Evolutionary conservation across 1,284 basidiomycete genomes (phyloP), one percentile per base, ranked within the genome.

Genomic region (Sporisorium graminicola): DNA sequence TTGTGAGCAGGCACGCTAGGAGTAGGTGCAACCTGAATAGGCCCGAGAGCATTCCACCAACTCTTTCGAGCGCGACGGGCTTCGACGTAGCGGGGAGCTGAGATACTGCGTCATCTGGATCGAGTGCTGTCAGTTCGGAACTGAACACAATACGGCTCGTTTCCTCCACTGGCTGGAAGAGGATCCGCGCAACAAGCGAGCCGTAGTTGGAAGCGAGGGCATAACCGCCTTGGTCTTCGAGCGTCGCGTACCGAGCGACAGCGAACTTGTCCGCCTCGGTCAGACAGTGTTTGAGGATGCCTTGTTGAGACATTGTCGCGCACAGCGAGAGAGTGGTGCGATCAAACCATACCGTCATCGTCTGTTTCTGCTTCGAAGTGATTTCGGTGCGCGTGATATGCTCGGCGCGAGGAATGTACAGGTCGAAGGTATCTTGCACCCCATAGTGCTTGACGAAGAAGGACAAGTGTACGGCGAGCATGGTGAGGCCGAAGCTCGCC

Each of bases 241-340:
- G 70, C 4, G 66, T 58, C 13, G 81, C 78, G 49, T 81, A 65
- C 14, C 59, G 74, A 24, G 82, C 78, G 3, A 85, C 73, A 5
- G 84, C 84, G 52, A 99, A 88, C 80, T 97, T 94, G 86, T 99
- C 97, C 12, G 93, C 94, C 85, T 99, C 97, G 0, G 95, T 98
- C 31, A 99, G 88, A 73, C 96, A 89, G 83, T 99, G 95, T 85
- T 99, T 99, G 78, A 98, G 88, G 3, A 97, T 79, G 2, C 92
- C 93, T 85, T 98, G 95, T 7, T 88, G 89, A 5, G 92, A 93
- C 90, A 98, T 93, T 0, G 92, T 93, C 59, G 89, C 86, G 0
- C 92, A 91, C 2, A 95, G 88, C 29, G 59, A 63, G 47, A 76
- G 44, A 0, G 62, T 72, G 5, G 49, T 22, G 1, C 50, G 24